Base-by-base conservation (phyloP, 257 asterid genomes). In the Rauvolfia tetraphylla region DNA sequence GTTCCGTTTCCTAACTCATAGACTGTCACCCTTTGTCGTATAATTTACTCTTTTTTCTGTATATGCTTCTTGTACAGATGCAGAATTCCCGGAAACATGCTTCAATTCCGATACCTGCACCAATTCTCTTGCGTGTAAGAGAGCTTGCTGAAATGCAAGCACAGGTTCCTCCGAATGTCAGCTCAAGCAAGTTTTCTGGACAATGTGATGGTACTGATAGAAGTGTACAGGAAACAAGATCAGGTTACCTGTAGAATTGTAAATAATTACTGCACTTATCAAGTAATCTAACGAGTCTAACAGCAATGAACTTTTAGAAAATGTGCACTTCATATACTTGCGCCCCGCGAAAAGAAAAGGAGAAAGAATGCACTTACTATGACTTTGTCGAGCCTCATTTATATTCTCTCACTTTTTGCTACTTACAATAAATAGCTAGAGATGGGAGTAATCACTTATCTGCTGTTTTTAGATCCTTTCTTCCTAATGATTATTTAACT, bases 131-230 rank as follows among this genome's bases (percentile, higher is more conserved):
- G 1, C 87, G 96, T 39, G 97, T 95, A 80, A 87, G 93, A 83
- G 98, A 95, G 83, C 93, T 92, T 79, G 93, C 98, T 54, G 89
- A 94, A 75, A 81, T 81, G 80, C 94, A 92, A 68, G 79, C 92
- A 31, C 93, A 82, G 79, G 81, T 74, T 67, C 79, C 87, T n/a
- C 87, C 88, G 5, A 86, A 73, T 83, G 61, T 84, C 57, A 75
- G 84, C 83, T 68, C 85, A 53, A 82, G 82, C 88, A 90, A 83
- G 78, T 73, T 81, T 71, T 66, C 79, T 58, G 86, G 86, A 76
- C 87, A 78, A 63, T 62, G 75, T 51, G 51, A 79, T 51, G 74
- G 65, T 75, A 66, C 62, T 68, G 71, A 63, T 72, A 77, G 66
- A 72, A 81, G 74, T 74, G 85, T 81, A 77, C 79, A 81, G 68